A percentile compares a stretch with the other conserved stretches of the same genome.
Conservation (phyloP, 768 basidiomycete genomes). For the Hygrocybe coccinea region DNA sequence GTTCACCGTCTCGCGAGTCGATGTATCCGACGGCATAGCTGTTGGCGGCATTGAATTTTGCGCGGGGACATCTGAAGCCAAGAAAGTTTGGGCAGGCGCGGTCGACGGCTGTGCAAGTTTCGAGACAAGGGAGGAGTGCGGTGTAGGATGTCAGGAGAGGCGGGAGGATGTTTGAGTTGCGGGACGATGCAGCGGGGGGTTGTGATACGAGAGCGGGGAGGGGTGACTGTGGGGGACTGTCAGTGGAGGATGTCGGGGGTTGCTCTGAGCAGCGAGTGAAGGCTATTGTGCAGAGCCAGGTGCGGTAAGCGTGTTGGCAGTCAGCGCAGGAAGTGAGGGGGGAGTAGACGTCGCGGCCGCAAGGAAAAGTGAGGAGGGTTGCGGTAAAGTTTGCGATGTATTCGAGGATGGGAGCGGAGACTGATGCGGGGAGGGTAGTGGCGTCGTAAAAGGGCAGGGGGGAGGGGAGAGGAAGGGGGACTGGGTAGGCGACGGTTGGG, state of each 20-base stretch:
- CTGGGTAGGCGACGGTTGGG: conserved; percentile 62
- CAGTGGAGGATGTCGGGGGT: conserved; percentile 24
- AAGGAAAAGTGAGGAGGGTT: conserved; percentile 66
- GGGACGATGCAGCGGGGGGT: conserved; percentile 34
- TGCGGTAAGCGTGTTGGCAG: conserved; percentile 67
- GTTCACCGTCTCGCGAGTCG: conserved; percentile 48
- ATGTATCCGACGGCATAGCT: conserved; percentile 78
- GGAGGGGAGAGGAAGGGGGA: conserved; percentile 56
- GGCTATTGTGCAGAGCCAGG: conserved; percentile 71
- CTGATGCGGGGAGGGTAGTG: conserved; percentile 43
- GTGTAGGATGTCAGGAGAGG: conserved; percentile 43
- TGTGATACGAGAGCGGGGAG: conserved; percentile 49
- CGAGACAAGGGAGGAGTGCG: conserved; percentile 74
- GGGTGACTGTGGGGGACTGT: conserved; percentile 30
- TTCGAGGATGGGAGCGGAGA: conserved; percentile 50
- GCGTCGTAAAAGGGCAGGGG: conserved; percentile 43
- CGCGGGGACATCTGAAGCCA: conserved; percentile 62
- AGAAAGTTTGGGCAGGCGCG: conserved; percentile 75
- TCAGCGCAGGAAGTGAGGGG: conserved; percentile 71
- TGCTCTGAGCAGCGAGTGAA: conserved; percentile 72
- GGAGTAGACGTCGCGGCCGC: conserved; percentile 77
- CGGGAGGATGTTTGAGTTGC: conserved; percentile 46
- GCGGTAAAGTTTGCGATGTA: conserved; percentile 72
- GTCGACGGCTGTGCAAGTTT: conserved; percentile 67
- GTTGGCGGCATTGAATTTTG: conserved; percentile 53